Evolutionary conservation across 306 rosid genomes (phyloP), one percentile per base, ranked within the genome.

Genomic region (Fragaria nilgerrensis): DNA sequence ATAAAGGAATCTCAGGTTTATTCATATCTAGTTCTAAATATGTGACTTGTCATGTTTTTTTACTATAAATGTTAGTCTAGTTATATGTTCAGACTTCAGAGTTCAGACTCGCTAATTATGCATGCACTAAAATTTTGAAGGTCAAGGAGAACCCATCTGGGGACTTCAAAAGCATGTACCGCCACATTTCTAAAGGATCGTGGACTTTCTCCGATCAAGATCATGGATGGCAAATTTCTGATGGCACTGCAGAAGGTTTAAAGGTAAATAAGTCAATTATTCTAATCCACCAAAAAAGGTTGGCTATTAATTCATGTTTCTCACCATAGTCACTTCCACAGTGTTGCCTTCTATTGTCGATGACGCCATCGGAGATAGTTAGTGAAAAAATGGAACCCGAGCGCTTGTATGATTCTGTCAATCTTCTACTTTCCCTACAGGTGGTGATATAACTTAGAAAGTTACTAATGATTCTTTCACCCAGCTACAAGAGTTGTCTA

Each of bases 191-290:
- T 12, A 90, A 88, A 76, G 96, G 96, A 7, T 81, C 96, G 1
- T 90, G 96, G 96, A 88, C 96, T 27, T 88, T 90, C 79, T 90
- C 96, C 3, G 91, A 90, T 75, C 88, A 85, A 80, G 96, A 90
- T 77, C 96, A 90, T 34, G 96, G 92, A 77, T 90, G 96, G 96
- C 91, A 88, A 77, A 82, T 83, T 84, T 90, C 96, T 52, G 96
- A 92, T 80, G 82, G 91, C 52, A 90, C 97, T 6, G 93, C 97
- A 7, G 97, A 92, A 56, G 89, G 83, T 76, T 76, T 92, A 36
- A 90, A 87, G 92, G 94, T 91, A 80, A 73, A 50, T 58, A 65
- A 43, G 20, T 25, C 7, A 29, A 37, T 25, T 47, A 9, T 47
- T 53, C 25, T 20, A 7, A n/a, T 23, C 36, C 20, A 59, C 48